A percentile compares a stretch with the other conserved stretches of the same genome.
These are phyloP conservation scores for Ramaria rubella DNA, from an alignment of 768 basidiomycete species.

Conservation along the genomic window DNA sequence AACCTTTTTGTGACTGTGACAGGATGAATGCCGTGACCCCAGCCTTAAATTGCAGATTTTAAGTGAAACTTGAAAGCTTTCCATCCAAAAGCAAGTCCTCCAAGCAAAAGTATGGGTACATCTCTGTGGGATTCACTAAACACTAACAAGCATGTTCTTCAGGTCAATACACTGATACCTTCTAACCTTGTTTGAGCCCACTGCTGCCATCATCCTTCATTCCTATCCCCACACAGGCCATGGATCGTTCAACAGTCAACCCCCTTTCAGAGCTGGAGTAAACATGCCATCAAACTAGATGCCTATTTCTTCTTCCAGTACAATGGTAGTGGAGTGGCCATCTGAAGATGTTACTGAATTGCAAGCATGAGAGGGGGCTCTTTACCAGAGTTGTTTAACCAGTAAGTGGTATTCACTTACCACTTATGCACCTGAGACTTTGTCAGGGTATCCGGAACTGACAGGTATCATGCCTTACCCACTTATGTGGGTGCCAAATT, in stretches of 20 bases:
- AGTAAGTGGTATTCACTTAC: conserved; percentile 44
- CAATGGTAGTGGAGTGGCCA: conserved; percentile 18
- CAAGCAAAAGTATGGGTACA: conserved; percentile 60
- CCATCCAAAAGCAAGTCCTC: conserved; percentile 67
- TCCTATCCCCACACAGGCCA: conserved; percentile 23
- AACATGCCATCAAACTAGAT: neutral
- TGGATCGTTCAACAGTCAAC: conserved; percentile 12
- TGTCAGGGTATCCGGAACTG: conserved; percentile 80
- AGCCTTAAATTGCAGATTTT: too few species aligned
- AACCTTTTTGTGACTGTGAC: too few species aligned
- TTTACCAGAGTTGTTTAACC: conserved; percentile 79
- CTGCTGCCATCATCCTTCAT: conserved; percentile 27
- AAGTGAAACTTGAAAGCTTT: conserved; percentile 59
- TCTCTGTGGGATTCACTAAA: neutral
- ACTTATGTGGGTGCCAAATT: conserved; percentile 88
- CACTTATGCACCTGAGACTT: neutral
- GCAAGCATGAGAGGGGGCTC: conserved; percentile 60
- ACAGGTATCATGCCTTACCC: conserved; percentile 78
- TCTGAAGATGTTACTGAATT: conserved; percentile 27
- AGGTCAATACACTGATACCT: conserved; percentile 50
- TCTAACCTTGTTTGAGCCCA: conserved; percentile 19
- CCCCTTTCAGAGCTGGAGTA: neutral
- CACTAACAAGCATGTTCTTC: neutral
- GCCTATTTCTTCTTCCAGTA: neutral
- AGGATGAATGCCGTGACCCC: too few species aligned